Evolutionary conservation across 768 basidiomycete species (phyloP).

Genomic region (Udeniomyces megalosporus): DNA sequence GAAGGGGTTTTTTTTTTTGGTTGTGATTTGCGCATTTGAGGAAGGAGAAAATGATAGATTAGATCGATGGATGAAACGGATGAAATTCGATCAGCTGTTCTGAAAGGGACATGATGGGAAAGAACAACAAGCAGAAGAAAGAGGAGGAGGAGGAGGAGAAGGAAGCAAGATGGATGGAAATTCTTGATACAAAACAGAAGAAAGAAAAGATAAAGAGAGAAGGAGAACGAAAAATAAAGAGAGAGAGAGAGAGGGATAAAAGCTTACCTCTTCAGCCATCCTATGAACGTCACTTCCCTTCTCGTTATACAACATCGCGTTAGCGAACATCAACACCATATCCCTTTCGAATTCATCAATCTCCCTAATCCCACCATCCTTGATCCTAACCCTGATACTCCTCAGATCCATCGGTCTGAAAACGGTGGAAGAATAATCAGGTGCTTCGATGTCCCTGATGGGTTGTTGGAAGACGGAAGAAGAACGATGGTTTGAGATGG

Average conservation of each 20-base stretch:
- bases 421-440: conserved; percentile 81
- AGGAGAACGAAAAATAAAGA: background rate
- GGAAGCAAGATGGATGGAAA: background rate
- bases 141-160: background rate
- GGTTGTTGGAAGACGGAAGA: conserved; percentile 4
- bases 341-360: conserved; percentile 81
- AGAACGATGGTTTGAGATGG: conserved; percentile 3
- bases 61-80: background rate
- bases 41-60: background rate
- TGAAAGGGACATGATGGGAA: background rate
- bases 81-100: background rate
- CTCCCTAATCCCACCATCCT: conserved; percentile 62
- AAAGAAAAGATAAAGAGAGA: too few relatives aligned
- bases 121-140: background rate
- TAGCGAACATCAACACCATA: conserved; percentile 83
- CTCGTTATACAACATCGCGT: conserved; percentile 92
- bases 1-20: background rate
- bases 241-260: background rate
- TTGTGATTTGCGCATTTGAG: background rate
- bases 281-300: conserved; percentile 68
- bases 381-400: conserved; percentile 70
- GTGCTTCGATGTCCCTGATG: conserved; percentile 46
- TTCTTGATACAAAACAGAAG: background rate
- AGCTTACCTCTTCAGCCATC: conserved; percentile 77
- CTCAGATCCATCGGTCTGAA: conserved; percentile 92